Evolutionary conservation across 164 flowering plant species (phyloP), one percentile per base, ranked within the genome.

Genomic region (Vitis labrusca): DNA sequence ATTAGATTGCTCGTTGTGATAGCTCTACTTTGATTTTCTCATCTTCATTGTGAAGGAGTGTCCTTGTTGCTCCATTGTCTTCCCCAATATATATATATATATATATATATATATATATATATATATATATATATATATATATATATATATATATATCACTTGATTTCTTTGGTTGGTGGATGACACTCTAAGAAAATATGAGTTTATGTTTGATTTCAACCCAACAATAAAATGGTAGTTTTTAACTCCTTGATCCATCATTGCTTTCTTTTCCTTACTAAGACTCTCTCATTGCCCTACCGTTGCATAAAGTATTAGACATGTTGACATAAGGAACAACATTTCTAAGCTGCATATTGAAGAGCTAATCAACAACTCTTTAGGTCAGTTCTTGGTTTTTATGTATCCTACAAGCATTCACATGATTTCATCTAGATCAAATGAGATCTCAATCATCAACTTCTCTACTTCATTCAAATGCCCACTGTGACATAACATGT

Each of bases 191-290:
- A 74, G 75, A 93, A 93, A 37, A 75, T 69, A 65, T 88, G 89
- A 69, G 76, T 79, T 79, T 80, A 50, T 81, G 85, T 52, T 86
- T 75, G 54, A 84, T 73, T 65, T 90, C 96, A 54, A 90, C 91
- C 97, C 96, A 90, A 70, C 92, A 90, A 62, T 83, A 82, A 9
- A 87, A 92, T 5, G 92, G 79, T 19, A 83, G 85, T 92, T 92
- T 63, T 60, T 81, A 15, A 88, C 75, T 59, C 96, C 88, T 54
- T 84, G 76, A 0, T 78, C 86, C 61, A 83, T 80, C 97, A 89
- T 90, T 1, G 90, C 89, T 71, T 86, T 89, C 82, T 90, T 92
- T 19, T 85, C 83, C 66, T 75, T 76, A 4, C 81, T 83, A 37
- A 86, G 86, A 71, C 74, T 73, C 74, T 73, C 88, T 93, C 97